phyloP scores from a whole-genome alignment of 371 early-diverging fungal genomes.

The Batkoa obscura region DNA sequence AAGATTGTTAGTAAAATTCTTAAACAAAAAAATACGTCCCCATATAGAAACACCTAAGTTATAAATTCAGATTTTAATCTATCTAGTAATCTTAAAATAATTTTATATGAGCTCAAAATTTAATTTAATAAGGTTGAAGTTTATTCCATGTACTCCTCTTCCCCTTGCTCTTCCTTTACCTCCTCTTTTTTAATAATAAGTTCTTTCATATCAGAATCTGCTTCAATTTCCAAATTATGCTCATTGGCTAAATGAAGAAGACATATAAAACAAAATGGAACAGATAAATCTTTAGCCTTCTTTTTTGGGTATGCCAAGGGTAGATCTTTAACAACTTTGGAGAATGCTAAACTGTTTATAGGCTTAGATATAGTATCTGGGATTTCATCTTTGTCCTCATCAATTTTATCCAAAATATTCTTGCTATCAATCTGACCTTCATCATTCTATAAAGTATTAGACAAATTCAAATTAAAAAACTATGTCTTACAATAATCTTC shows the following conservation, averaged over 20 bases:
- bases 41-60: no score
- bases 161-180: no score
- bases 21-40: no score
- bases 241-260: slow-evolving; percentile 91
- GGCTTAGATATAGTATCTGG: no score
- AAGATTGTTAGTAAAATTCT: no score
- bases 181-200: background rate
- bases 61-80: no score
- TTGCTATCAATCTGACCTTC: background rate
- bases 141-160: no score
- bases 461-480: no score
- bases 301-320: slow-evolving; percentile 51
- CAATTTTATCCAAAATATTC: background rate
- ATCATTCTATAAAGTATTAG: no score
- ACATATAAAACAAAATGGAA: slow-evolving; percentile 91
- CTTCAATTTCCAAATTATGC: slow-evolving; percentile 35
- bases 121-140: no score
- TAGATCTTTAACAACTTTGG: slow-evolving; percentile 43
- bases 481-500: slow-evolving; percentile 19
- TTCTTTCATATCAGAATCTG: slow-evolving; percentile 9
- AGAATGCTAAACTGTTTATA: slow-evolving; percentile 39
- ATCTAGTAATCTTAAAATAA: no score
- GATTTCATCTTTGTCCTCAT: slow-evolving; percentile 3
- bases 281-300: slow-evolving; percentile 70
- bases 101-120: no score